Conservation (phyloP, 2,329 filamentous ascomycete genomes). For the Lojkania enalia region DNA sequence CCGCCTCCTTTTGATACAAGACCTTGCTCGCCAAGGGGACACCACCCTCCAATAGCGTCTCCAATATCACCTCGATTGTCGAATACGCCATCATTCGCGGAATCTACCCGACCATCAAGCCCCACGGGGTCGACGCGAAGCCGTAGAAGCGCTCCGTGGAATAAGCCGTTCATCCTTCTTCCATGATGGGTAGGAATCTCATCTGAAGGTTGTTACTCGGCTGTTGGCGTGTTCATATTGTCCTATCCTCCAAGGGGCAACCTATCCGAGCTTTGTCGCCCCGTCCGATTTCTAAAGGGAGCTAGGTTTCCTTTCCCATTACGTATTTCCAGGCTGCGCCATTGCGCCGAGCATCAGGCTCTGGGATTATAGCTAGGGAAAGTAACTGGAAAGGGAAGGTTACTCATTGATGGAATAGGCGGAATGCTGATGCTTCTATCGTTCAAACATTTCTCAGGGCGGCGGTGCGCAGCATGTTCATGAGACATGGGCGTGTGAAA, state of each 20-base stretch:
- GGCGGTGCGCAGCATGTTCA: too few species aligned
- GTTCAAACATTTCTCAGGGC: too few species aligned
- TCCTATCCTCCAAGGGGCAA: conserved; percentile 12
- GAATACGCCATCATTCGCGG: background rate
- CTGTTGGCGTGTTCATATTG: background rate
- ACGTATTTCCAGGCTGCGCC: background rate
- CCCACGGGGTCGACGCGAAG: conserved; percentile 18
- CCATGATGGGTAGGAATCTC: conserved; percentile 20
- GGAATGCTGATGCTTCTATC: too few species aligned
- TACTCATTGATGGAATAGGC: background rate
- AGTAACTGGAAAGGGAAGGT: background rate
- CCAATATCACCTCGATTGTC: conserved; percentile 14
- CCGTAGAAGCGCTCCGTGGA: conserved; percentile 33
- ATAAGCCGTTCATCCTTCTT: conserved; percentile 34
- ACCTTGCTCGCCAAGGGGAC: too few species aligned
- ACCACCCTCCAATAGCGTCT: too few species aligned
- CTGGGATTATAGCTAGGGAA: background rate
- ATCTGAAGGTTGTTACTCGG: conserved; percentile 5
- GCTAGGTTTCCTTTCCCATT: conserved; percentile 11
- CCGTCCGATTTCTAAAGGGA: conserved; percentile 9
- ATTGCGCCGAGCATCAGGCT: background rate
- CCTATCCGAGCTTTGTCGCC: conserved; percentile 9
- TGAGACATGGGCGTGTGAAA: too few species aligned
- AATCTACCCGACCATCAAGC: conserved; percentile 22
- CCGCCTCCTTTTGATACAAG: background rate